Evolutionary conservation across 306 rosid species (phyloP).

Genomic region (Inga laurina): DNA sequence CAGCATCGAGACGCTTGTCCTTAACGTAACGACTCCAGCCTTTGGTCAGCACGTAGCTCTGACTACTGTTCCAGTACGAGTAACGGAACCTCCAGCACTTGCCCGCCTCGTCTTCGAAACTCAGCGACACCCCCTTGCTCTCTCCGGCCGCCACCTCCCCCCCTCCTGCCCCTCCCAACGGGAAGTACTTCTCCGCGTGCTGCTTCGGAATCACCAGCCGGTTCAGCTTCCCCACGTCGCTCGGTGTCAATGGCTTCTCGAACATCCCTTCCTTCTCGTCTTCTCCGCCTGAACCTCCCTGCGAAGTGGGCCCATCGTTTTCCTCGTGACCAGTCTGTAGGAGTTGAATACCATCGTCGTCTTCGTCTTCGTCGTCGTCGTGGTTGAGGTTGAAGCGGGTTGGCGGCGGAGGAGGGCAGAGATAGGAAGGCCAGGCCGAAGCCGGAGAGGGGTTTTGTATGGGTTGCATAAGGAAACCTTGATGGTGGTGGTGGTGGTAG

Average conservation of each 20-base stretch:
- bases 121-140: slow-evolving; percentile 66
- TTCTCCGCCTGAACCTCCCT: not conserved
- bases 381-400: slow-evolving; percentile 44
- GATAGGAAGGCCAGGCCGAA: slow-evolving; percentile 30
- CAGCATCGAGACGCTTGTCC: slow-evolving; percentile 89
- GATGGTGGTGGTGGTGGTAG: not conserved
- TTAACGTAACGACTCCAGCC: slow-evolving; percentile 98
- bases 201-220: slow-evolving; percentile 96
- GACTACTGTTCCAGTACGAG: slow-evolving; percentile 98
- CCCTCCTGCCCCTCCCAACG: slow-evolving; percentile 43
- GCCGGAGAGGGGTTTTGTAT: slow-evolving; percentile 11
- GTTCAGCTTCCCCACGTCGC: slow-evolving; percentile 96
- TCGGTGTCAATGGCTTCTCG: slow-evolving; percentile 90
- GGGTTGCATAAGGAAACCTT: not conserved
- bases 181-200: slow-evolving; percentile 90
- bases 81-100: slow-evolving; percentile 95
- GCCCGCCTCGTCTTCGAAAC: slow-evolving; percentile 92
- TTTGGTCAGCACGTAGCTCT: slow-evolving; percentile 90
- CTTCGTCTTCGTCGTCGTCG: slow-evolving; percentile 26
- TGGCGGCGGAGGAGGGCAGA: slow-evolving; percentile 12
- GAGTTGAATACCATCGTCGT: not conserved
- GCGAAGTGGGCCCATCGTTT: not conserved
- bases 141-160: slow-evolving; percentile 41
- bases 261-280: slow-evolving; percentile 72
- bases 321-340: not conserved